A percentile compares a stretch with the other conserved stretches of the same genome.
Conservation (phyloP, 345 rosid species). For the Lagerstroemia speciosa region DNA sequence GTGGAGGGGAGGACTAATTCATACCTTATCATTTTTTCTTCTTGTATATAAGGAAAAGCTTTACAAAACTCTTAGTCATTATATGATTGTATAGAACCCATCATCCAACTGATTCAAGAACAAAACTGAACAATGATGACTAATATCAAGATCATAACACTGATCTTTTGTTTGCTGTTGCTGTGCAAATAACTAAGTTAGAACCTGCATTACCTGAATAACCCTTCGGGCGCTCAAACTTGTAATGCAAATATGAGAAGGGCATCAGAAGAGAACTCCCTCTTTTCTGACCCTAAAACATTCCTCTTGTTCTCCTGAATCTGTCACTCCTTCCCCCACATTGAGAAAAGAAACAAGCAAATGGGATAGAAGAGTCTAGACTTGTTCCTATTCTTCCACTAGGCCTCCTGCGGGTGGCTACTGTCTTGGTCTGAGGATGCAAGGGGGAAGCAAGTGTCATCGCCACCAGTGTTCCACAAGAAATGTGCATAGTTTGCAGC, state of each 20-base stretch:
- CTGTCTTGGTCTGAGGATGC: not conserved
- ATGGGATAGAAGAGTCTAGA: not conserved
- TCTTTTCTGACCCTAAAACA: not conserved
- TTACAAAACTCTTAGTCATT: no score
- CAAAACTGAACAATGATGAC: no score
- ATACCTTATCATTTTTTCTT: not conserved
- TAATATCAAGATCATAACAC: no score
- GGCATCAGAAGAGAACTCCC: not conserved
- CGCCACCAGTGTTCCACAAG: constrained; percentile 91
- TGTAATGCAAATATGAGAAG: not conserved
- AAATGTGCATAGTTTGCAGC: constrained; percentile 84
- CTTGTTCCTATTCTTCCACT: not conserved
- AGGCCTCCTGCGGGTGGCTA: not conserved
- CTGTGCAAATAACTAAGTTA: not conserved
- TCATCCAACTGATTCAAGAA: no score
- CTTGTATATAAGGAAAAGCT: not conserved
- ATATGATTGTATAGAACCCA: no score
- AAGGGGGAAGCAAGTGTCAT: constrained; percentile 88
- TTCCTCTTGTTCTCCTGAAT: not conserved
- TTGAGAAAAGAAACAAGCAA: not conserved
- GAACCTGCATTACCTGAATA: no score
- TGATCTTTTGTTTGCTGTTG: not conserved
- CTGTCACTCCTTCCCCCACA: not conserved
- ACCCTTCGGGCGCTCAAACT: not conserved
- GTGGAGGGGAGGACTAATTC: no score